A percentile compares a stretch with the other conserved stretches of the same genome.
phyloP scores from a whole-genome alignment of 2,329 filamentous ascomycete genomes.

The Monilinia fructigena region DNA sequence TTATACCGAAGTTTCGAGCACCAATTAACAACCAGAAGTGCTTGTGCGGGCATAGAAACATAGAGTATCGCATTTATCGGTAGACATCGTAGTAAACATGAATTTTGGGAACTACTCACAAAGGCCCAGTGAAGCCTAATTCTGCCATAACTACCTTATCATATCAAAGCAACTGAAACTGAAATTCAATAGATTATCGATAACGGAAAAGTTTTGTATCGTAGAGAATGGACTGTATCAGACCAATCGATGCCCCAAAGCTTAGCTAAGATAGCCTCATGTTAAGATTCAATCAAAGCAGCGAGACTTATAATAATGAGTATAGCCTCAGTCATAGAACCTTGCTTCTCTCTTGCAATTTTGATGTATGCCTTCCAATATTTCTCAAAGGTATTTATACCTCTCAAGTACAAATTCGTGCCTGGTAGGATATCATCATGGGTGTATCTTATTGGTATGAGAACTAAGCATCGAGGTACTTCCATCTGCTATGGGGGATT shows the following conservation, averaged over 20 bases:
- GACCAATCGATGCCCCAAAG: background rate
- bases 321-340: background rate
- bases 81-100: background rate
- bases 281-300: background rate
- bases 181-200: background rate
- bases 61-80: background rate
- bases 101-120: background rate
- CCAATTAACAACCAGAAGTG: too few species aligned
- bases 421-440: slow-evolving; percentile 11
- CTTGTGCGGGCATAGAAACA: too few species aligned
- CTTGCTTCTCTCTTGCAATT: background rate
- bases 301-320: background rate
- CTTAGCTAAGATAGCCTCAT: background rate
- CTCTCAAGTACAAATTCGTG: background rate
- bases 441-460: slow-evolving; percentile 12
- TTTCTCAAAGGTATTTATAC: background rate
- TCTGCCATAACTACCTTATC: too few species aligned
- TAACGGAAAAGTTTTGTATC: background rate
- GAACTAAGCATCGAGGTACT: background rate
- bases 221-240: background rate
- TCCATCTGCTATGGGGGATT: background rate
- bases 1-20: too few species aligned
- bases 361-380: too few species aligned
- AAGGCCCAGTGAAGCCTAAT: background rate
- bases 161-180: background rate